phyloP scores from a whole-genome alignment of 2,329 filamentous ascomycete species.

The Cladosporium sphaerospermum region DNA sequence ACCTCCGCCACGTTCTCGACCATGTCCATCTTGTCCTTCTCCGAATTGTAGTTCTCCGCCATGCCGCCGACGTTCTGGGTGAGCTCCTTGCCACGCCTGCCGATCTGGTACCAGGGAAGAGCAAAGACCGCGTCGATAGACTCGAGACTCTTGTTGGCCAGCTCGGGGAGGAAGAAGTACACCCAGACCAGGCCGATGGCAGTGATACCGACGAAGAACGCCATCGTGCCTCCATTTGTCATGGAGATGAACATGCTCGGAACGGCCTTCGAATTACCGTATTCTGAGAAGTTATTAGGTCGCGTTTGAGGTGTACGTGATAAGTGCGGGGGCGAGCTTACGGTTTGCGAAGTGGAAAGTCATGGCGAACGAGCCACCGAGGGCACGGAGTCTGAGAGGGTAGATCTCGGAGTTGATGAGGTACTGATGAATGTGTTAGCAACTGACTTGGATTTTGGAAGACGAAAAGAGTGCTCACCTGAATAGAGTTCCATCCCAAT shows the following conservation, averaged over 20 bases:
- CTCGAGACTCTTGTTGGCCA: slow-evolving; percentile 47
- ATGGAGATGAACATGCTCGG: slow-evolving; percentile 64
- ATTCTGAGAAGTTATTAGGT: slow-evolving; percentile 43
- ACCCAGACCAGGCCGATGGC: slow-evolving; percentile 57
- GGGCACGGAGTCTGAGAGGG: slow-evolving; percentile 64
- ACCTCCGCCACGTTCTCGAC: slow-evolving; percentile 19
- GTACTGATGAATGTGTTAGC: slow-evolving; percentile 51
- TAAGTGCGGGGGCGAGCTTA: background rate
- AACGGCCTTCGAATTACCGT: slow-evolving; percentile 68
- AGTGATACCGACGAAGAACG: slow-evolving; percentile 67
- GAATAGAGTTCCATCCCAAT: slow-evolving; percentile 63
- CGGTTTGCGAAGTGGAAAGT: slow-evolving; percentile 70
- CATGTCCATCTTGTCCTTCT: slow-evolving; percentile 20
- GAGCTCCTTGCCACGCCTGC: slow-evolving; percentile 35
- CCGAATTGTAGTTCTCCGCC: slow-evolving; percentile 20
- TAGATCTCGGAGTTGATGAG: slow-evolving; percentile 73
- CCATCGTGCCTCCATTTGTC: slow-evolving; percentile 62
- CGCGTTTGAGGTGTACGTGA: slow-evolving; percentile 29
- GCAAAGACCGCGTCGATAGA: slow-evolving; percentile 48
- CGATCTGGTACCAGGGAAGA: slow-evolving; percentile 73
- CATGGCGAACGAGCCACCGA: slow-evolving; percentile 68
- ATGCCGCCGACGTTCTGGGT: slow-evolving; percentile 20
- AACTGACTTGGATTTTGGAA: background rate
- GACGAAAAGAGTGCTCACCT: background rate
- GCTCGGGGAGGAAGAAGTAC: slow-evolving; percentile 53